Base-by-base conservation (phyloP, 2,329 filamentous ascomycete species). In the Aspergillus tanneri region DNA sequence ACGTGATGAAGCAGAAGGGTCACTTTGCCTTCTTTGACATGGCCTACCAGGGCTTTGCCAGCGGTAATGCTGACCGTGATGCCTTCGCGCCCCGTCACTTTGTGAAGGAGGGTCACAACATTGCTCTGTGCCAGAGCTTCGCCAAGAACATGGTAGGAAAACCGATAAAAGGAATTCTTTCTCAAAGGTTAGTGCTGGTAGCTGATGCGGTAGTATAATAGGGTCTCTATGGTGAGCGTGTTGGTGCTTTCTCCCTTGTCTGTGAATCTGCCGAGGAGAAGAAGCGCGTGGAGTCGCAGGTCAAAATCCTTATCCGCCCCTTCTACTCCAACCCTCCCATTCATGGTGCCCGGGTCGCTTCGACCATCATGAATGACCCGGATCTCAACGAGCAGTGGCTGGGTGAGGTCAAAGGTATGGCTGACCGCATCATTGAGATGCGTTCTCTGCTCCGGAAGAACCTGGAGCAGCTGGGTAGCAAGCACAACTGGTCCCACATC, bases 1-100 rank as follows among this genome's bases (percentile, higher is more conserved):
- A 87, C 53, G 87, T 86, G 53, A 84, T 96, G 73, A 95, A 95
- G 82, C 81, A 84, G 69, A 84, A 87, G 71, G 85, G 81, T 42
- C 92, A 97, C 81, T 95, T 87, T 72, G 85, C 90, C 64, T 96
- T 99, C 83, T 99, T 97, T 77, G 92, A 97, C 74, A 96, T 96
- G 91, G 92, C 92, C 57, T 99, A 99, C 81, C 92, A 99, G 77
- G 92, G 92, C 63, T 97, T 99, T 68, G 92, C 92, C 62, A 93
- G 87, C 57, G 92, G 92, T 61, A 83, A 95, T 75, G 93, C 88
- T 57, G 83, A 95, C 79, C 85, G 85, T 73, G 92, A 99, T 70
- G 93, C 93, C 56, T 97, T 92, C 70, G 89, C 93, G 53, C 82
- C 97, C 59, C 85, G 93, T 60, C 81, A 96, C 80, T 99, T 99